phyloP scores from a whole-genome alignment of 768 basidiomycete species.

The Trametes villosa region DNA sequence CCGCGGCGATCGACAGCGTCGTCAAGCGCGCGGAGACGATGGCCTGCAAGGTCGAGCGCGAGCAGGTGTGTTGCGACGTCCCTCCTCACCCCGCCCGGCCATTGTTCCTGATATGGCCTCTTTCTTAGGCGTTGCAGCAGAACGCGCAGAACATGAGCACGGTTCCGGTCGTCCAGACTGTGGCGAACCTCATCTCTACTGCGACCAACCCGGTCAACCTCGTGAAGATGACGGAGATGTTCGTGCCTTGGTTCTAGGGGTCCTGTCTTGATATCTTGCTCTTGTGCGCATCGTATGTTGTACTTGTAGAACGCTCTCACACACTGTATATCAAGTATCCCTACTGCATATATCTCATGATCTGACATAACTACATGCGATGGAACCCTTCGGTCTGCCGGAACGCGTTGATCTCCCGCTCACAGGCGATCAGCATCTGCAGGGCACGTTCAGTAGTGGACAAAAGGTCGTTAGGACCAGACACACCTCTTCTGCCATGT shows the following conservation, averaged over 20 bases:
- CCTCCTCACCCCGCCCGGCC: neutral
- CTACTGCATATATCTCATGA: conserved; percentile 13
- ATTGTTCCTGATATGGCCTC: neutral
- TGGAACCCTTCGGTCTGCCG: conserved; percentile 74
- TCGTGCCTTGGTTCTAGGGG: conserved; percentile 81
- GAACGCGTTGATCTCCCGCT: conserved; percentile 66
- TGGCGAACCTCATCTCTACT: conserved; percentile 79
- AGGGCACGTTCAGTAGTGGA: conserved; percentile 2
- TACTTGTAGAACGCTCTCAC: conserved; percentile 14
- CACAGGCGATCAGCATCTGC: conserved; percentile 80
- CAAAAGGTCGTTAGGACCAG: neutral
- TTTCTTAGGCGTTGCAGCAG: conserved; percentile 37
- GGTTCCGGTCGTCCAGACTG: conserved; percentile 75
- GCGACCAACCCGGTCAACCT: conserved; percentile 88
- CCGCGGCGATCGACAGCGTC: conserved; percentile 66
- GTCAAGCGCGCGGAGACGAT: conserved; percentile 82
- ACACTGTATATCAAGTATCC: conserved; percentile 15
- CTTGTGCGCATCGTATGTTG: conserved; percentile 3
- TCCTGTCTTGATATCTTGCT: neutral
- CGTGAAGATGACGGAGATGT: conserved; percentile 84
- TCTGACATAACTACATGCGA: conserved; percentile 23
- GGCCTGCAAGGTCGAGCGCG: conserved; percentile 86
- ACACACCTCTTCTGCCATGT: conserved; percentile 90
- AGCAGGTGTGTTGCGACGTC: conserved; percentile 58
- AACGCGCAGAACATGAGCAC: conserved; percentile 40